Base-by-base conservation (phyloP, 176 grass and related monocot genomes). In the Carex kokanica region DNA sequence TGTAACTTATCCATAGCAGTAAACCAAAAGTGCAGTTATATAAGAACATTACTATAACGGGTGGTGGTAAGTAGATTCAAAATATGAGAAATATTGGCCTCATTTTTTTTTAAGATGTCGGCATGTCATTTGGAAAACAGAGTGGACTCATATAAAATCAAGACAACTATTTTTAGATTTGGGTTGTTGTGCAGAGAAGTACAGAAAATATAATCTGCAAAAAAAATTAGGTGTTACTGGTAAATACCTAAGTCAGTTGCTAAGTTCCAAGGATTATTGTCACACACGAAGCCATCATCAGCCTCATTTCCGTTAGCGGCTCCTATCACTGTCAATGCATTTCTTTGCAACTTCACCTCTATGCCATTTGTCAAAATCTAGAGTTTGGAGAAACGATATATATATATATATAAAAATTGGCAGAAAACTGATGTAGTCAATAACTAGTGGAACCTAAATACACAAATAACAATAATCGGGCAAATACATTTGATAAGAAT, bases 331-430 rank as follows among this genome's bases (percentile, higher is more conserved):
- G 87, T 88, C 74, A 91, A 71, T 73, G 92, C 92, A 88, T 94
- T 94, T 54, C 92, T 87, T 86, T 94, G 92, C 74, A 94, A 84
- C 54, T 94, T 94, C 57, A 94, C 92, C 83, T 94, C 89, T 82
- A 81, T 64, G 58, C 78, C 59, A 62, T 81, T 81, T 64, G 78
- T 62, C 58, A 81, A 20, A 64, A 81, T 81, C 78, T 81, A 10
- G 23, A 81, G 36, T 32, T 41, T 15, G 17, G n/a, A 80, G 17
- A 41, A 80, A 40, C 11, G 24, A 43, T 24, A 24, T 21, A 43
- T 40, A n/a, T n/a, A n/a, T n/a, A 80, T 80, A 60, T 43, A 81
- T 6, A 45, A 31, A 62, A 78, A 36, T 36, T 78, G 16, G 20
- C 54, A 57, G 29, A 58, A 36, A 58, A 57, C 3, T 5, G 12